phyloP scores from a whole-genome alignment of 257 asterid genomes.

The Linderniella brevidens region DNA sequence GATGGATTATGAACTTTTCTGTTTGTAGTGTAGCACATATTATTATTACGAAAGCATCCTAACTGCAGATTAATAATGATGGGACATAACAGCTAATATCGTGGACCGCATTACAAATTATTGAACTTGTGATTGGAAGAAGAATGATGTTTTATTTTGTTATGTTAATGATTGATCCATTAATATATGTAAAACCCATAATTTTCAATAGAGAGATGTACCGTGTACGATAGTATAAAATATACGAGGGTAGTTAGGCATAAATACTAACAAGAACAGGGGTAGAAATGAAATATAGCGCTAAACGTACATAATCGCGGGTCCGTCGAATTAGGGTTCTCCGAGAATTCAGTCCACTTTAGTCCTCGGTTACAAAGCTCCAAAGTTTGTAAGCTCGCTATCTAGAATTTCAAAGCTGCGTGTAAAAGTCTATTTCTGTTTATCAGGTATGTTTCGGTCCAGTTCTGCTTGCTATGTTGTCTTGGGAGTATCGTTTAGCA shows the following conservation, averaged over 20 bases:
- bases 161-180: background rate
- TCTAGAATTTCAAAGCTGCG: no score
- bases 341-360: constrained; percentile 17
- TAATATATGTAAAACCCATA: background rate
- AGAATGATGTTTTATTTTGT: no score
- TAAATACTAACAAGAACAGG: constrained; percentile 10
- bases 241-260: constrained; percentile 4
- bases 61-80: constrained; percentile 2
- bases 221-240: background rate
- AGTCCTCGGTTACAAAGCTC: background rate
- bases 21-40: no score
- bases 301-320: constrained; percentile 21
- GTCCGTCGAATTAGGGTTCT: constrained; percentile 69
- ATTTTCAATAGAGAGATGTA: constrained; percentile 2
- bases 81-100: constrained; percentile 19
- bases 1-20: no score
- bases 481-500: no score
- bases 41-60: no score
- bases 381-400: constrained; percentile 12
- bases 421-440: no score
- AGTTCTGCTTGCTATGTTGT: no score
- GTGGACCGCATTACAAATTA: constrained; percentile 12
- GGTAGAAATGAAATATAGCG: constrained; percentile 16
- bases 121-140: constrained; percentile 11
- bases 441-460: no score